These are phyloP conservation scores for Lachancea quebecensis DNA, from an alignment of 805 yeast species.

Conservation along the genomic window DNA sequence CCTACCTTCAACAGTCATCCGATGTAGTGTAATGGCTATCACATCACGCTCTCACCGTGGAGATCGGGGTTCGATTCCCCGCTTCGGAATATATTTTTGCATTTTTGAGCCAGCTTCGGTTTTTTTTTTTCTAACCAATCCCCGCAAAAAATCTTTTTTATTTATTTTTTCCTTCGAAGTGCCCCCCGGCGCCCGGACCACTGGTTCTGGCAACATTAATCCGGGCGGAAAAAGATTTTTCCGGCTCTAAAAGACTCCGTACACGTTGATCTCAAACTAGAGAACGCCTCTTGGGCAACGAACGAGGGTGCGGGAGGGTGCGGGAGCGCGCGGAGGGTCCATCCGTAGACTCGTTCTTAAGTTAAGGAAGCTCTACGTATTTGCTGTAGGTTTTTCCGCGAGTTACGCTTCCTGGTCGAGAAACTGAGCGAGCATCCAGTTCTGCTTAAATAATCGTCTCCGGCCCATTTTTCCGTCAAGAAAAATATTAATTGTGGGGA, in stretches of 20 bases:
- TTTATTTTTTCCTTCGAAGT: background rate
- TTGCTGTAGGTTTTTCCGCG: no score
- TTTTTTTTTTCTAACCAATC: background rate
- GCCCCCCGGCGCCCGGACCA: background rate
- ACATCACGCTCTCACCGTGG: slow-evolving; percentile 36
- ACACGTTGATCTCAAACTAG: no score
- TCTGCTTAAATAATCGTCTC: no score
- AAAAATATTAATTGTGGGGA: slow-evolving; percentile 4
- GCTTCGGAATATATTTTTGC: slow-evolving; percentile 24
- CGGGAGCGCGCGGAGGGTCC: no score
- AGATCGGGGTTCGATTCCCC: slow-evolving; percentile 36
- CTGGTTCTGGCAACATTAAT: background rate
- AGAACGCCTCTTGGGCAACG: no score
- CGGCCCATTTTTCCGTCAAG: background rate
- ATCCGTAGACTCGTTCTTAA: no score
- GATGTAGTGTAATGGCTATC: slow-evolving; percentile 36
- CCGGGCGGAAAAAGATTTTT: slow-evolving; percentile 1
- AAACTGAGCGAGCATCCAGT: no score
- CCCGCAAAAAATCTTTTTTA: background rate
- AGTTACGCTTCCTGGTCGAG: no score
- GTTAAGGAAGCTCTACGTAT: no score
- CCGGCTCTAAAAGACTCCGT: background rate
- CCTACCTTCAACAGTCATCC: slow-evolving; percentile 12
- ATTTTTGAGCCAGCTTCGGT: background rate
- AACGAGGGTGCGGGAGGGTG: no score